Conservation (phyloP, 352 stramenopile genomes). For the Aphanomyces astaci region DNA sequence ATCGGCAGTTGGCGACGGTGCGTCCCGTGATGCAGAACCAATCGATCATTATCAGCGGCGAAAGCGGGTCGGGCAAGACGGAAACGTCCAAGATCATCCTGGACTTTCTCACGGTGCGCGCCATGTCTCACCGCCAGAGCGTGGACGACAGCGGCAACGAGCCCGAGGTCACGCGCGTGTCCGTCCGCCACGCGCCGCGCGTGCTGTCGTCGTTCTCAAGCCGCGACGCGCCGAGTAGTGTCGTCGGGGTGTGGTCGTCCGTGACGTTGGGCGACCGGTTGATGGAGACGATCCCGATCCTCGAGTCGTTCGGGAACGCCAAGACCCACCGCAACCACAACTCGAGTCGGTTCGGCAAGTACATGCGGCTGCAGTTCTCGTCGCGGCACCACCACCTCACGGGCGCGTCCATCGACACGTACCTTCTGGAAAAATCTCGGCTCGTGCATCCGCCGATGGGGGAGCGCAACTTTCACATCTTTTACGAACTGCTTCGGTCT, state of each 20-base stretch:
- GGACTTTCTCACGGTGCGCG: slow-evolving; percentile 83
- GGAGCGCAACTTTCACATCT: slow-evolving; percentile 37
- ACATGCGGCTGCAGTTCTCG: slow-evolving; percentile 56
- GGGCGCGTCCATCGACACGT: slow-evolving; percentile 58
- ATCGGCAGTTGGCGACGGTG: slow-evolving; percentile 64
- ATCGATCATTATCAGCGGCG: slow-evolving; percentile 76
- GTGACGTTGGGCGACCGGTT: slow-evolving; percentile 63
- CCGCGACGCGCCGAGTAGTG: slow-evolving; percentile 21
- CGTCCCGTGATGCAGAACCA: slow-evolving; percentile 78
- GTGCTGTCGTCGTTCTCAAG: slow-evolving; percentile 48
- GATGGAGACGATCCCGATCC: slow-evolving; percentile 88
- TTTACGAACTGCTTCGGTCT: slow-evolving; percentile 33
- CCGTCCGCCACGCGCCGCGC: slow-evolving; percentile 37
- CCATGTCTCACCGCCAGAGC: slow-evolving; percentile 41
- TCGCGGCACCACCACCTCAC: slow-evolving; percentile 46
- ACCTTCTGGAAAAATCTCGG: slow-evolving; percentile 28
- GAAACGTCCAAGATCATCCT: slow-evolving; percentile 96
- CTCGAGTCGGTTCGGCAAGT: slow-evolving; percentile 73
- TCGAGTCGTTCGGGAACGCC: slow-evolving; percentile 89
- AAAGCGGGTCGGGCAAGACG: slow-evolving; percentile 89
- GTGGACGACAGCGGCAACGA: slow-evolving; percentile 50
- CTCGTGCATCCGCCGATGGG: slow-evolving; percentile 26
- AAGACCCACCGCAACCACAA: slow-evolving; percentile 84
- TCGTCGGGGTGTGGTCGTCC: slow-evolving; percentile 47
- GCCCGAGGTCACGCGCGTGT: slow-evolving; percentile 43